Evolutionary conservation across 805 yeast species (phyloP).

Genomic region (Saccharomyces jurei): DNA sequence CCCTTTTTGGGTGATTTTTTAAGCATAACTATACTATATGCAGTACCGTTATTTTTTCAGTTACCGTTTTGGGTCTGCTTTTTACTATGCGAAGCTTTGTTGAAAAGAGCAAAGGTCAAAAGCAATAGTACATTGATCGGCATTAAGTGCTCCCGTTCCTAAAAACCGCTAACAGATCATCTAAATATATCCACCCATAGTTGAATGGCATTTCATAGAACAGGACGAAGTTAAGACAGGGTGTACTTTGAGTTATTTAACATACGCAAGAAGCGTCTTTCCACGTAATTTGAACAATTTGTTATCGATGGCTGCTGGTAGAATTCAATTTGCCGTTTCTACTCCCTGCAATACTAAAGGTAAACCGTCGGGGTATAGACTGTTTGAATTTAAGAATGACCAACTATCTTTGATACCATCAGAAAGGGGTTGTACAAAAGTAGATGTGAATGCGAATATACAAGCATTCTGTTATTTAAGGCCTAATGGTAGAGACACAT

Average conservation of each 20-base stretch:
- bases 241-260: not conserved
- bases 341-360: conserved; percentile 17
- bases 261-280: not conserved
- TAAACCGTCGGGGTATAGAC: conserved; percentile 16
- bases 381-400: conserved; percentile 12
- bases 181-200: not conserved
- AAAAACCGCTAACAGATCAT: not conserved
- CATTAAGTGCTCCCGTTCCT: not conserved
- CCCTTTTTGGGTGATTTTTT: not conserved
- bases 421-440: conserved; percentile 1
- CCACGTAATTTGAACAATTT: not conserved
- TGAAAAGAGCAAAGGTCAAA: not conserved
- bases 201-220: not conserved
- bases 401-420: conserved; percentile 6
- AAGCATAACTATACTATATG: not conserved
- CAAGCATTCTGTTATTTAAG: conserved; percentile 24
- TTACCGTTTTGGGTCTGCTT: not conserved
- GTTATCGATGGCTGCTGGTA: not conserved
- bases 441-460: conserved; percentile 13
- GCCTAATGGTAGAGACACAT: conserved; percentile 10
- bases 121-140: not conserved
- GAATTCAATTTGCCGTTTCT: conserved; percentile 15
- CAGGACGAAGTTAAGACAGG: not conserved
- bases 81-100: not conserved
- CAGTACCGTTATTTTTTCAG: not conserved